Base-by-base conservation (phyloP, 116 monocot species). In the Cymodocea nodosa region DNA sequence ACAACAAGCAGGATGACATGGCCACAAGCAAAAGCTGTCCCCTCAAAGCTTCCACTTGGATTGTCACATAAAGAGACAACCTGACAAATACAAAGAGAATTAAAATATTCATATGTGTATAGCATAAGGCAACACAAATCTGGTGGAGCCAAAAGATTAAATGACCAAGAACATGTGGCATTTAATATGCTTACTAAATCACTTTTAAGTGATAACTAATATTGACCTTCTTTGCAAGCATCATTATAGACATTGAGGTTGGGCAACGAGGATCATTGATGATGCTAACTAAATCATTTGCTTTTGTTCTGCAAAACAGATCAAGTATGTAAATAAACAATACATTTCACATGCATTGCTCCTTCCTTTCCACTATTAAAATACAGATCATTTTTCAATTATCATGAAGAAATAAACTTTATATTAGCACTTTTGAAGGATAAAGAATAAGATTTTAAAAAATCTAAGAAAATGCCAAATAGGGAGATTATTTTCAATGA, bases 171-270 rank as follows among this genome's bases (percentile, higher is more conserved):
- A 44, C 44, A 30, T 30, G 30, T 30, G 30, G 30, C 30, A 60
- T 15, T 44, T 12, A 44, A 44, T 8, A 44, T 44, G 44, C 44
- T 44, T 9, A 44, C 44, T 44, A 44, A 44, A 44, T 44, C 44
- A 44, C 44, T 44, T 39, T 39, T 44, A 44, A 54, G 25, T n/a
- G 24, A 56, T 34, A 17, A 44, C 44, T 10, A 12, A 44, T 30
- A 24, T 7, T 11, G 77, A 84, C 92, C 88, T 87, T 85, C 60
- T 85, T 72, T 35, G 88, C 85, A 77, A 92, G 83, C 64, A 85
- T 69, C 64, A 81, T 71, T 23, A 66, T 40, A 56, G 83, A 77
- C 14, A 87, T 65, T 35, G 79, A 52, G 68, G 49, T 73, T n/a
- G 88, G 85, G 35, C 77, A 92, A 22, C 48, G 53, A 35, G 82